These are phyloP conservation scores for Plasmodium knowlesi DNA, from an alignment of 169 alveolate species.

Conservation along the genomic window DNA sequence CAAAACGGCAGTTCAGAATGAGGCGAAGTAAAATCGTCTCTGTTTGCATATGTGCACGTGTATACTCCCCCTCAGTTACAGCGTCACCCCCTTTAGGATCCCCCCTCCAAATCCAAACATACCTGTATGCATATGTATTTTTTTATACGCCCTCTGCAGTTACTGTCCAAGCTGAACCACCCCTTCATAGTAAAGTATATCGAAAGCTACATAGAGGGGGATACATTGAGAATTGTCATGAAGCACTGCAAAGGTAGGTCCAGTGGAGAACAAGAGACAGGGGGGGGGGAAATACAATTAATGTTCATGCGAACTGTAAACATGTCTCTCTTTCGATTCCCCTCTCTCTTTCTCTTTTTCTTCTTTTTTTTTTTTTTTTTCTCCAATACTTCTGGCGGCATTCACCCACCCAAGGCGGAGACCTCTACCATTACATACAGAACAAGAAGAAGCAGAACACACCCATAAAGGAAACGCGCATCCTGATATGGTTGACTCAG, in stretches of 20 bases:
- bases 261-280: slow-evolving; percentile 22
- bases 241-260: slow-evolving; percentile 92
- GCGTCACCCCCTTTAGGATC: not conserved
- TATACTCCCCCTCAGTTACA: not conserved
- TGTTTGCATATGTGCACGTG: not conserved
- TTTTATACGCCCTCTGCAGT: slow-evolving; percentile 27
- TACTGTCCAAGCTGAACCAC: slow-evolving; percentile 81
- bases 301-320: not conserved
- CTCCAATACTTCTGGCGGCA: not conserved
- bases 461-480: slow-evolving; percentile 86
- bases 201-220: slow-evolving; percentile 91
- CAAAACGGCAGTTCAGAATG: not conserved
- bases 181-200: slow-evolving; percentile 91
- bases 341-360: not conserved
- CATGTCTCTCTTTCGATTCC: not conserved
- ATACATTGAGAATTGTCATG: slow-evolving; percentile 89
- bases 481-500: slow-evolving; percentile 87
- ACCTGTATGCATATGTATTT: not conserved
- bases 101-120: not conserved
- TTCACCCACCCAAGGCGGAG: slow-evolving; percentile 80
- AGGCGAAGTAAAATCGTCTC: not conserved
- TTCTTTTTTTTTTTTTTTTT: not conserved
- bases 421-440: slow-evolving; percentile 82
- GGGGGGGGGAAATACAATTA: not conserved
- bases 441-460: slow-evolving; percentile 78